phyloP scores from a whole-genome alignment of 2,329 filamentous ascomycete species.

The Cryphonectria japonica region DNA sequence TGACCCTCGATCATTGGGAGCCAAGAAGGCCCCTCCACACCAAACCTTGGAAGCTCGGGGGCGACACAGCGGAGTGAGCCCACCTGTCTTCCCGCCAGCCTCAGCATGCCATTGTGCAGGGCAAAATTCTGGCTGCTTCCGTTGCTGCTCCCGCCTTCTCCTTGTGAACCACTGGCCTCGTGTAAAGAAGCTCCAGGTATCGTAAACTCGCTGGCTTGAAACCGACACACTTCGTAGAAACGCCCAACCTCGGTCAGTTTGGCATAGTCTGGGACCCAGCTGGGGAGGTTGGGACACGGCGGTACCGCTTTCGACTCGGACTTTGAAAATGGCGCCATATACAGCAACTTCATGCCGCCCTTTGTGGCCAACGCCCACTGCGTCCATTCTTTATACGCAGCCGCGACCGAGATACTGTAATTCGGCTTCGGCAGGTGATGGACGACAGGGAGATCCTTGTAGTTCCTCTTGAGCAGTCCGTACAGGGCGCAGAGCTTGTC shows the following conservation, averaged over 20 bases:
- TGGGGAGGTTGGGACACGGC: background rate
- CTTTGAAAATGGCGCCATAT: background rate
- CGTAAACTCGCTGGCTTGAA: background rate
- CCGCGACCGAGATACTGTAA: background rate
- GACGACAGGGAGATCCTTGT: background rate
- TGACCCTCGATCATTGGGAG: background rate
- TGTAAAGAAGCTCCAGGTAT: background rate
- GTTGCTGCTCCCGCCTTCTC: background rate
- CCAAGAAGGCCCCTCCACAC: too few species aligned
- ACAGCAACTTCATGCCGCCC: background rate
- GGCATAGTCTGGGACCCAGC: background rate
- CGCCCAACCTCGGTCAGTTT: background rate
- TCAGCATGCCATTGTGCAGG: background rate
- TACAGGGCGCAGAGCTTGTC: background rate
- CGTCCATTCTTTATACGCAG: background rate
- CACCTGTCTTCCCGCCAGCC: background rate
- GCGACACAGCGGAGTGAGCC: background rate
- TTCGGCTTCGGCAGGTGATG: background rate
- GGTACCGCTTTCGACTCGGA: background rate
- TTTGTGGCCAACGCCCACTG: background rate
- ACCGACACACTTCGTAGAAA: background rate
- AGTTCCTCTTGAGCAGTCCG: background rate
- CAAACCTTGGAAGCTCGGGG: background rate
- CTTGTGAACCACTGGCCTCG: background rate
- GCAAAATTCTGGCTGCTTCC: background rate